A percentile compares a stretch with the other conserved stretches of the same genome.
Conservation (phyloP, 1,139 yeast species). For the Geotrichum candidum region DNA sequence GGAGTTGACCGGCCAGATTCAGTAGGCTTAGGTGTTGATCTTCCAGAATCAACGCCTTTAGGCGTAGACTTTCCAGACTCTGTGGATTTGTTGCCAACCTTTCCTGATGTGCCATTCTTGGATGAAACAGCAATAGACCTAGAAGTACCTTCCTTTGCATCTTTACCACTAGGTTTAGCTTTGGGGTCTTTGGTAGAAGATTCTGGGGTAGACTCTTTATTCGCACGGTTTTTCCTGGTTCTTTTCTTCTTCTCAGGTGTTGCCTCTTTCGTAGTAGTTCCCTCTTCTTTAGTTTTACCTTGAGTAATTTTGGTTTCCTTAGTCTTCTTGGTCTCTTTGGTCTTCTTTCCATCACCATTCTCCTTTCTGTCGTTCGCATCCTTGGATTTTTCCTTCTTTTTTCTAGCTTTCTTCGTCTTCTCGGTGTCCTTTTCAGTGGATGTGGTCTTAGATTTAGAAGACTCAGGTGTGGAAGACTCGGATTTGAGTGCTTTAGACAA, state of each 20-base stretch:
- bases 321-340: slow-evolving; percentile 6
- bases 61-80: neutral
- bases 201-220: neutral
- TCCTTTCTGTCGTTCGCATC: slow-evolving; percentile 8
- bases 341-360: neutral
- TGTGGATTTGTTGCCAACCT: neutral
- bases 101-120: neutral
- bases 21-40: neutral
- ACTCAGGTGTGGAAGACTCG: neutral
- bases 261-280: neutral
- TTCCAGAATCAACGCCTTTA: neutral
- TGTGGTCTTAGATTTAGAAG: neutral
- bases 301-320: slow-evolving; percentile 11
- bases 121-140: neutral
- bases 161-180: neutral
- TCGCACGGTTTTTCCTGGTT: neutral
- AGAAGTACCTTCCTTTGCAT: neutral
- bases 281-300: neutral
- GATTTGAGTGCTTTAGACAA: neutral
- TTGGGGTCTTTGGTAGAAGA: neutral
- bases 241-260: neutral
- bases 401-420: neutral
- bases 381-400: slow-evolving; percentile 11
- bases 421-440: neutral
- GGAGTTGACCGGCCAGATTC: neutral